phyloP scores from a whole-genome alignment of 1,139 yeast species.

The Yamadazyma sp. region DNA sequence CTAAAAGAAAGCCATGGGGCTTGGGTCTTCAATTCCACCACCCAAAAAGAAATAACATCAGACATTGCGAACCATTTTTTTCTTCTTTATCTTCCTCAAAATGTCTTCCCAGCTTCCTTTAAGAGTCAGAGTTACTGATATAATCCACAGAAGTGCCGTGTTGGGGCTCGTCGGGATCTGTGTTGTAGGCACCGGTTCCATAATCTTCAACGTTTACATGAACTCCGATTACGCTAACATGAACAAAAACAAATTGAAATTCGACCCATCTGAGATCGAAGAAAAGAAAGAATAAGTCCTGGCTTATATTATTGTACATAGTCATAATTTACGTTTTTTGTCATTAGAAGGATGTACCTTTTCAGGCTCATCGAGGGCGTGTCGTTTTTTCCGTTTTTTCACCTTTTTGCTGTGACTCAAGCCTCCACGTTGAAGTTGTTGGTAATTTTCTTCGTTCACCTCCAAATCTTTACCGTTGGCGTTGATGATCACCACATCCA shows the following conservation, averaged over 20 bases:
- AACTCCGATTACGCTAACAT: slow-evolving; percentile 49
- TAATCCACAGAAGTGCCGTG: slow-evolving; percentile 80
- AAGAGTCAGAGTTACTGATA: slow-evolving; percentile 65
- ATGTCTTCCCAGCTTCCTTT: slow-evolving; percentile 35
- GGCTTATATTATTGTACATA: slow-evolving; percentile 9
- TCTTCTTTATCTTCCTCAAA: not conserved
- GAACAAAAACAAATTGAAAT: slow-evolving; percentile 43
- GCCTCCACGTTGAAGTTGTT: slow-evolving; percentile 16
- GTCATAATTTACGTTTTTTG: slow-evolving; percentile 8
- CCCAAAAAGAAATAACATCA: too few relatives aligned
- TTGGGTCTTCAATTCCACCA: too few relatives aligned
- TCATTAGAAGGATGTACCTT: not conserved
- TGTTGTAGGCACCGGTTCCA: slow-evolving; percentile 54
- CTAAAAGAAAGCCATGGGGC: too few relatives aligned
- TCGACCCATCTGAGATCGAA: slow-evolving; percentile 31
- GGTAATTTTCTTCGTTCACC: slow-evolving; percentile 40
- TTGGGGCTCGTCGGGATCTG: slow-evolving; percentile 68
- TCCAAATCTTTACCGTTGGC: slow-evolving; percentile 24
- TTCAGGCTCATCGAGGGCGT: not conserved
- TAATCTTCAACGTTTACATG: slow-evolving; percentile 61
- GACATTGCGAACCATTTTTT: not conserved
- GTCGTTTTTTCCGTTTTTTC: slow-evolving; percentile 21
- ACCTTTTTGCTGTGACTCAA: slow-evolving; percentile 52
- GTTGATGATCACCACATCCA: slow-evolving; percentile 36
- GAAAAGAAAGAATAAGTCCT: slow-evolving; percentile 16